These are phyloP conservation scores for Aspergillus nanangensis DNA, from an alignment of 495 filamentous ascomycete genomes.

Conservation along the genomic window DNA sequence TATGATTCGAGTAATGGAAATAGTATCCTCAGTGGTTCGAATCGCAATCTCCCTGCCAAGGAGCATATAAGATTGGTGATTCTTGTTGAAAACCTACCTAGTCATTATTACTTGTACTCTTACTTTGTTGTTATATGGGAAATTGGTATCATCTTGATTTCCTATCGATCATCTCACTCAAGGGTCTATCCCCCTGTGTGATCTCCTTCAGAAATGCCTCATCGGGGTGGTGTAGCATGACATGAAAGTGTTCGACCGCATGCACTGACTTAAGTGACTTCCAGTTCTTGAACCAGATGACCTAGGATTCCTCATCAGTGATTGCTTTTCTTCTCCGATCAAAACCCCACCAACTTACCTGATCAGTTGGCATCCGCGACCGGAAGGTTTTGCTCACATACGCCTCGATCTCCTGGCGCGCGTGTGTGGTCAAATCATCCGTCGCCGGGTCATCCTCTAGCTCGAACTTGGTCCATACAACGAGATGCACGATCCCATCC, in stretches of 20 bases:
- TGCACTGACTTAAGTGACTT: conserved; percentile 71
- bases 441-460: conserved; percentile 62
- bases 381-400: conserved; percentile 64
- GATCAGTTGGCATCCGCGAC: conserved; percentile 38
- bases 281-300: conserved; percentile 93
- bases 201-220: conserved; percentile 63
- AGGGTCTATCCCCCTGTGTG: conserved; percentile 68
- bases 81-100: no score
- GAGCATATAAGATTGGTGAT: no score
- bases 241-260: conserved; percentile 92
- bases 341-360: conserved; percentile 24
- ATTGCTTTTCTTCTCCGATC: not conserved
- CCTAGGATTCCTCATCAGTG: conserved; percentile 32
- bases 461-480: conserved; percentile 89
- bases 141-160: no score
- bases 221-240: conserved; percentile 78
- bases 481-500: conserved; percentile 68
- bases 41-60: no score
- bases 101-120: no score
- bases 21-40: no score
- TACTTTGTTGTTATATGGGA: no score
- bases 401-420: conserved; percentile 58
- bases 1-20: no score
- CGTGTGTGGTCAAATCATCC: conserved; percentile 59
- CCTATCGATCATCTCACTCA: no score